Percentiles rank a stretch among this genome's conserved stretches.
phyloP scores from a whole-genome alignment of 2,329 filamentous ascomycete genomes.

The Aspergillus piperis region DNA sequence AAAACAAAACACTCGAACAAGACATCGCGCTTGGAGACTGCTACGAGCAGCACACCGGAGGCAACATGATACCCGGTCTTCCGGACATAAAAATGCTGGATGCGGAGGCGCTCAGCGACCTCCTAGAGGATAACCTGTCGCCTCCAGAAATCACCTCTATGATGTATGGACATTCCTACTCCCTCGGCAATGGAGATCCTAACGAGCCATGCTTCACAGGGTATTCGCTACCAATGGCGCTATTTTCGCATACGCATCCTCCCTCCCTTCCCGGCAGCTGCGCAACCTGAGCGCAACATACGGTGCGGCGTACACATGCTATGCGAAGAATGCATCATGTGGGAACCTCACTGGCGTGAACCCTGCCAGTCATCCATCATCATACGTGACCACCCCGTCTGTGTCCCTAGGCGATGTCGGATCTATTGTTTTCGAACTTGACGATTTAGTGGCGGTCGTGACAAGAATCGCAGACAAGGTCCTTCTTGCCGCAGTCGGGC shows the following conservation, averaged over 20 bases:
- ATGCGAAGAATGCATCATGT: slow-evolving; percentile 42
- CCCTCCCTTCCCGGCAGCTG: slow-evolving; percentile 42
- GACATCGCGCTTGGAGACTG: slow-evolving; percentile 16
- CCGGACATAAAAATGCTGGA: slow-evolving; percentile 48
- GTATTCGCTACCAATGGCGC: slow-evolving; percentile 48
- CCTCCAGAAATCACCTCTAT: slow-evolving; percentile 48
- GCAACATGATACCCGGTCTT: slow-evolving; percentile 44
- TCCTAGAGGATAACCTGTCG: slow-evolving; percentile 46
- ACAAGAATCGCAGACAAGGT: slow-evolving; percentile 47
- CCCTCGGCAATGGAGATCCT: background rate
- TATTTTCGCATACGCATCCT: slow-evolving; percentile 46
- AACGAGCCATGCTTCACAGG: slow-evolving; percentile 23
- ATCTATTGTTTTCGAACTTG: slow-evolving; percentile 46
- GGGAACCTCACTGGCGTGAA: slow-evolving; percentile 48
- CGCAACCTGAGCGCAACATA: slow-evolving; percentile 47
- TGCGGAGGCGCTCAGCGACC: slow-evolving; percentile 43
- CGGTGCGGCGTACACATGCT: slow-evolving; percentile 46
- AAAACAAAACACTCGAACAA: slow-evolving; percentile 25
- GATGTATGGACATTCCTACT: slow-evolving; percentile 30
- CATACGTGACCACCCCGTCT: slow-evolving; percentile 45
- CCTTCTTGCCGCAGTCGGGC: slow-evolving; percentile 44
- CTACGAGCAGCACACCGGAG: slow-evolving; percentile 22
- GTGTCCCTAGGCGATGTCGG: slow-evolving; percentile 46
- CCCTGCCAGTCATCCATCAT: slow-evolving; percentile 45
- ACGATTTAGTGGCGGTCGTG: slow-evolving; percentile 44